Conservation (phyloP, 176 grass and related monocot genomes). For the Carex kokanica region DNA sequence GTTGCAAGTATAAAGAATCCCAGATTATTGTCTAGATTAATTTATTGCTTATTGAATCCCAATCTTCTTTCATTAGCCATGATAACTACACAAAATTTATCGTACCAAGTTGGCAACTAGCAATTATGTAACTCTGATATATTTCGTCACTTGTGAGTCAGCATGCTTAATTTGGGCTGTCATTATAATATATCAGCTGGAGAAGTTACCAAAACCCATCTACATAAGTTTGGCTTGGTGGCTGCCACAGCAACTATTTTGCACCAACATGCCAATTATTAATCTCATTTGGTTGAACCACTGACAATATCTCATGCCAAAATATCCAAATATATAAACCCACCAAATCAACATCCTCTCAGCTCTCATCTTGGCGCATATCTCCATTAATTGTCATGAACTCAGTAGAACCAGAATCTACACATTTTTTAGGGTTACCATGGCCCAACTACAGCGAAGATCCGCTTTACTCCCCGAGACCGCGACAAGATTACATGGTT, state of each 20-base stretch:
- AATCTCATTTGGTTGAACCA: slow-evolving; percentile 25
- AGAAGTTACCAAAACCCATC: neutral
- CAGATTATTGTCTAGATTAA: too few relatives aligned
- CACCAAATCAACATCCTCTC: neutral
- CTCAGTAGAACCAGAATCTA: slow-evolving; percentile 11
- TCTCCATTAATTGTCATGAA: neutral
- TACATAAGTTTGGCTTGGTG: neutral
- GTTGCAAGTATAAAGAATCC: too few relatives aligned
- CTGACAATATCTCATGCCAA: neutral
- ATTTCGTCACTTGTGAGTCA: neutral
- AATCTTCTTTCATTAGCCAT: neutral
- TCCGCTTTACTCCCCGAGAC: neutral
- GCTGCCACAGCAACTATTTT: neutral
- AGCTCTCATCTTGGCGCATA: neutral
- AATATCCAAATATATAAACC: neutral
- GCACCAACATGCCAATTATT: neutral
- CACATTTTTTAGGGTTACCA: slow-evolving; percentile 29
- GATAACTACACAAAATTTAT: neutral
- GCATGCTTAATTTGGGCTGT: neutral
- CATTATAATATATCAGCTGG: neutral
- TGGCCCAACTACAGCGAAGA: slow-evolving; percentile 4
- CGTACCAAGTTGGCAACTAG: neutral
- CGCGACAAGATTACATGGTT: slow-evolving; percentile 5
- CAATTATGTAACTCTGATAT: neutral
- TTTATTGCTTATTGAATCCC: neutral